A percentile compares a stretch with the other conserved stretches of the same genome.
Evolutionary conservation across 331 rosid species (phyloP).

Genomic region (Ulmus americana): DNA sequence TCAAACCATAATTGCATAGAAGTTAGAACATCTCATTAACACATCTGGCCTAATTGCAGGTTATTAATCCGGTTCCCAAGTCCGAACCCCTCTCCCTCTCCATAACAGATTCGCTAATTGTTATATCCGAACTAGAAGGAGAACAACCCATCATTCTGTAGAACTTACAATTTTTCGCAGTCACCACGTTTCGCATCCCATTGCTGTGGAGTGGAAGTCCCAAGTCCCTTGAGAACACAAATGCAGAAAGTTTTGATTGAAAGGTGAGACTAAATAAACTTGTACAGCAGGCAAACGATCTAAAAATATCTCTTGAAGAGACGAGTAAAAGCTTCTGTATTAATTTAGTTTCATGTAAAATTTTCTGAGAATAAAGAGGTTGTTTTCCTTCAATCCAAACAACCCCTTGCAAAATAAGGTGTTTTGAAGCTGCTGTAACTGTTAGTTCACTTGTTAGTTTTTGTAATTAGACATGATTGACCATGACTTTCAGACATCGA

Average conservation of each 20-base stretch:
- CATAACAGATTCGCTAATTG: conserved; percentile 72
- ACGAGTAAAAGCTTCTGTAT: neutral
- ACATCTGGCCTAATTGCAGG: conserved; percentile 45
- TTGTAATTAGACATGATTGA: neutral
- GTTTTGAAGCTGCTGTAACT: too few relatives aligned
- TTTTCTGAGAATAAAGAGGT: too few relatives aligned
- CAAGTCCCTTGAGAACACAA: neutral
- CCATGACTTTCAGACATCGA: neutral
- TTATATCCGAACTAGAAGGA: conserved; percentile 89
- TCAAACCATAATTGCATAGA: conserved; percentile 2
- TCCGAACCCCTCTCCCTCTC: conserved; percentile 75
- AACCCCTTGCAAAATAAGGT: too few relatives aligned
- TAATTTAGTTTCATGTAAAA: neutral
- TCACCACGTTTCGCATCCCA: neutral
- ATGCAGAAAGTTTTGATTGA: neutral
- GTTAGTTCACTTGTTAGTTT: neutral
- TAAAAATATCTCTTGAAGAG: too few relatives aligned
- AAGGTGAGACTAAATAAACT: neutral
- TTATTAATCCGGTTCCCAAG: conserved; percentile 80
- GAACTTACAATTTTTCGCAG: neutral
- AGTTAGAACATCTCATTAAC: conserved; percentile 18
- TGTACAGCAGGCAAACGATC: neutral
- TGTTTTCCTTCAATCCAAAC: too few relatives aligned
- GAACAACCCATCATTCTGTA: conserved; percentile 50
- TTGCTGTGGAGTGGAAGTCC: neutral